Conservation (phyloP, 768 basidiomycete species). For the Mycena rosella region DNA sequence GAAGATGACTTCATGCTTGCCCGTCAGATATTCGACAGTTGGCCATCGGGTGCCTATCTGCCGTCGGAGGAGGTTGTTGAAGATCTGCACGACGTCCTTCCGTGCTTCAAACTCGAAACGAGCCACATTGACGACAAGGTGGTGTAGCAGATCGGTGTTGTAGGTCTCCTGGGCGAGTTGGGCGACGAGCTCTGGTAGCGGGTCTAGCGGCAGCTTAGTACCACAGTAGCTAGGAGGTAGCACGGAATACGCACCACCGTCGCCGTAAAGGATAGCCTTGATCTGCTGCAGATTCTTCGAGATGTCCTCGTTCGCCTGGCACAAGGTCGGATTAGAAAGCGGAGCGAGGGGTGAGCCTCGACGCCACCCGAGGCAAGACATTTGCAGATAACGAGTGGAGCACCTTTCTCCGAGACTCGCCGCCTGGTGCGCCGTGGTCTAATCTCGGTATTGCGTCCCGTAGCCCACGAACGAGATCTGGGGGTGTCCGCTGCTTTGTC, state of each 20-base stretch:
- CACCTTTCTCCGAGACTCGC: slow-evolving; percentile 87
- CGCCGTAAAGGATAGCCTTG: slow-evolving; percentile 89
- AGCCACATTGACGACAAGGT: slow-evolving; percentile 84
- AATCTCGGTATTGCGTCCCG: slow-evolving; percentile 84
- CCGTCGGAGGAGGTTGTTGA: slow-evolving; percentile 89
- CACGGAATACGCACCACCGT: slow-evolving; percentile 72
- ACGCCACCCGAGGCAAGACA: slow-evolving; percentile 2
- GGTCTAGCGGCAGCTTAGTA: slow-evolving; percentile 61
- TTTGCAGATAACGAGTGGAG: slow-evolving; percentile 34
- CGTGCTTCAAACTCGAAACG: slow-evolving; percentile 96
- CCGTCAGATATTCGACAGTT: slow-evolving; percentile 94
- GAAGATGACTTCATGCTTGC: slow-evolving; percentile 81
- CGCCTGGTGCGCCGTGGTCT: slow-evolving; percentile 79
- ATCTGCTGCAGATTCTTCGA: slow-evolving; percentile 92
- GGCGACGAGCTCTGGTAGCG: slow-evolving; percentile 89
- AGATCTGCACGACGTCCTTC: slow-evolving; percentile 87
- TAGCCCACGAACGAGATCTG: slow-evolving; percentile 87
- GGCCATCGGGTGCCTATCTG: slow-evolving; percentile 96
- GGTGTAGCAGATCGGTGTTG: slow-evolving; percentile 86
- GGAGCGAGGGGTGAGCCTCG: slow-evolving; percentile 12
- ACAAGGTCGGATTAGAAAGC: slow-evolving; percentile 22
- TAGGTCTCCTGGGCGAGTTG: slow-evolving; percentile 98
- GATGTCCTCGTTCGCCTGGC: slow-evolving; percentile 89
- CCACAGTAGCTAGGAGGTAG: slow-evolving; percentile 14
- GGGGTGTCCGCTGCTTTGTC: slow-evolving; percentile 87